Evolutionary conservation across 495 filamentous ascomycete species (phyloP), one percentile per base, ranked within the genome.

Genomic region (Aspergillus kassunensis): DNA sequence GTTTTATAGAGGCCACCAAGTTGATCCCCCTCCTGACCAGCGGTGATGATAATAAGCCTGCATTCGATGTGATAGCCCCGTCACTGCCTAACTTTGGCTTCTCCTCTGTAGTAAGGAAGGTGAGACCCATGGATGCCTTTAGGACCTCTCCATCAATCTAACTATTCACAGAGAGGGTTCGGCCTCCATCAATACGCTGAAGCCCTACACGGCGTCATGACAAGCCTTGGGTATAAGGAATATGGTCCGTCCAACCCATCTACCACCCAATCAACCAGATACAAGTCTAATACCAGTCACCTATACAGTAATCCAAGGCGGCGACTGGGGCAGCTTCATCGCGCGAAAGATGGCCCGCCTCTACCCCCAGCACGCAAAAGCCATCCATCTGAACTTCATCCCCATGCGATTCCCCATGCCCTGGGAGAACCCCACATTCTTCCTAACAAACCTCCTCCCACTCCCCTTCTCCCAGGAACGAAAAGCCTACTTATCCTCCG

Each of bases 1-100:
- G 78, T 37, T 88, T 85, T 60, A 66, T 90, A 36, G 84, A 87
- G 59, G 82, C 80, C 1, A 77, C 72, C 11, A 83, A 85, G 40
- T 64, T 91, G 19, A 67, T 89, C 31, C 74, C 78, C 11, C 65
- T 78, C 6, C 73, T 91, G 45, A 77, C 75, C 9, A 52, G 64
- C 10, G 62, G 70, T 6, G 59, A 69, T 11, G 55, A 56, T 18
- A 59, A 72, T 27, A 64, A 69, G 5, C 82, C 82, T 13, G 69
- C 79, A 1, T 91, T 90, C 65, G 76, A 89, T 64, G 71, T 89
- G 18, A 73, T 90, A 11, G 82, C 78, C 7, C 86, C 88, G 3
- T 86, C 84, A 9, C 67, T 90, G 20, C 87, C 87, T 0, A 88
- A 89, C 33, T 77, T 88, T 54, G 87, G 84, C 33, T 91, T 90